Percentiles rank a stretch among this genome's conserved stretches.
phyloP scores from a whole-genome alignment of 331 rosid genomes.

The Pyrus hybrid region DNA sequence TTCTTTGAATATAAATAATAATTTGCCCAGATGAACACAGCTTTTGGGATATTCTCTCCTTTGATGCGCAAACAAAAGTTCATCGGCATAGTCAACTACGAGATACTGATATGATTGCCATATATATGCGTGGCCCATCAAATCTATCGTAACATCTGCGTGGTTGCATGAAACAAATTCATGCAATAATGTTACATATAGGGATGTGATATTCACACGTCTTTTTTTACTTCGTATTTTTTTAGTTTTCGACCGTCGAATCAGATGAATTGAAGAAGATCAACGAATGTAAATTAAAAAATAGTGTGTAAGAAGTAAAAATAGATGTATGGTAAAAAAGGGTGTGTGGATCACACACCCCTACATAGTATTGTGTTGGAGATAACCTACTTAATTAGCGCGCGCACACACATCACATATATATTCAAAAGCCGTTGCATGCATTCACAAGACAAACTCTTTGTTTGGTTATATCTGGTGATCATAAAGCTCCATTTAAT shows the following conservation, averaged over 20 bases:
- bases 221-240: no score
- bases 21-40: no score
- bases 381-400: not conserved
- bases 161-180: not conserved
- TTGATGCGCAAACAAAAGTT: not conserved
- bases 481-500: not conserved
- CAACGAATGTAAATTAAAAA: no score
- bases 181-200: not conserved
- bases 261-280: no score
- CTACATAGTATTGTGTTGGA: not conserved
- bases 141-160: not conserved
- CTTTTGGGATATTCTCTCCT: not conserved
- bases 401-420: not conserved
- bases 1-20: no score
- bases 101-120: not conserved
- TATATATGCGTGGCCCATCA: not conserved
- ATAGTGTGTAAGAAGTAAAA: no score
- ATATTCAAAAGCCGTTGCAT: not conserved
- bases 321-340: no score
- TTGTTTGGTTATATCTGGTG: not conserved
- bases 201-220: no score
- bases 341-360: no score
- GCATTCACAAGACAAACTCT: not conserved
- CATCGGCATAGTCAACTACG: not conserved
- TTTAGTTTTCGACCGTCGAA: no score